Conservation (phyloP, 2,329 filamentous ascomycete genomes). For the Colletotrichum eremochloae region DNA sequence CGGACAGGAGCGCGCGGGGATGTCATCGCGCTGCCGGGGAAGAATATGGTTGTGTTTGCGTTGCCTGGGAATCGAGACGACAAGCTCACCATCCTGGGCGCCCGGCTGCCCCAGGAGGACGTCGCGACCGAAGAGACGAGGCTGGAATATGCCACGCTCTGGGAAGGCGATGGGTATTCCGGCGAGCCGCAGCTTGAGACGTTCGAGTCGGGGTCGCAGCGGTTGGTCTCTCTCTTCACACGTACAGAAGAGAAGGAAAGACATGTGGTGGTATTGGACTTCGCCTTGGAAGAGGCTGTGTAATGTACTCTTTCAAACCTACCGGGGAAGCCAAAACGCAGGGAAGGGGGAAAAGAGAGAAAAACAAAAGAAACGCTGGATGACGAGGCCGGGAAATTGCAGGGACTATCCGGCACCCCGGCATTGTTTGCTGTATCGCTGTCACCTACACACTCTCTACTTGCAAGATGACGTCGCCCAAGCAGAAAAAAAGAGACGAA, state of each 20-base stretch:
- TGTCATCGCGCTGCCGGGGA: conserved; percentile 25
- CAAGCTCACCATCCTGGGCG: conserved; percentile 28
- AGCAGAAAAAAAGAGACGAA: neutral
- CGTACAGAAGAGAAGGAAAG: conserved; percentile 36
- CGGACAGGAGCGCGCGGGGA: conserved; percentile 34
- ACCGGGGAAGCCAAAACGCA: neutral
- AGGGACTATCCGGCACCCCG: neutral
- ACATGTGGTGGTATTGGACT: conserved; percentile 36
- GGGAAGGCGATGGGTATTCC: conserved; percentile 33
- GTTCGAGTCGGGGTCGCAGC: conserved; percentile 27
- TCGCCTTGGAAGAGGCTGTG: conserved; percentile 15
- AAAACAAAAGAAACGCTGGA: neutral
- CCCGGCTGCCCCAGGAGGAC: neutral
- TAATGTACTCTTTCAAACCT: neutral
- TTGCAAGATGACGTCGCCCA: conserved; percentile 23
- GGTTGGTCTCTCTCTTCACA: conserved; percentile 30
- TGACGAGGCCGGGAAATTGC: neutral
- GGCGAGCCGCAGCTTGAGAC: conserved; percentile 37
- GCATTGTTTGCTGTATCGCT: neutral
- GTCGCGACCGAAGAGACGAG: neutral
- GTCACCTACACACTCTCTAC: conserved; percentile 2
- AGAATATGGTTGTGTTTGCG: conserved; percentile 26
- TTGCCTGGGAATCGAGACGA: conserved; percentile 35
- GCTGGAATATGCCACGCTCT: conserved; percentile 25
- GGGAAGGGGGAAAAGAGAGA: too few species aligned